Evolutionary conservation across 2,329 filamentous ascomycete species (phyloP), one percentile per base, ranked within the genome.

Genomic region (Trichoderma koningiopsis): DNA sequence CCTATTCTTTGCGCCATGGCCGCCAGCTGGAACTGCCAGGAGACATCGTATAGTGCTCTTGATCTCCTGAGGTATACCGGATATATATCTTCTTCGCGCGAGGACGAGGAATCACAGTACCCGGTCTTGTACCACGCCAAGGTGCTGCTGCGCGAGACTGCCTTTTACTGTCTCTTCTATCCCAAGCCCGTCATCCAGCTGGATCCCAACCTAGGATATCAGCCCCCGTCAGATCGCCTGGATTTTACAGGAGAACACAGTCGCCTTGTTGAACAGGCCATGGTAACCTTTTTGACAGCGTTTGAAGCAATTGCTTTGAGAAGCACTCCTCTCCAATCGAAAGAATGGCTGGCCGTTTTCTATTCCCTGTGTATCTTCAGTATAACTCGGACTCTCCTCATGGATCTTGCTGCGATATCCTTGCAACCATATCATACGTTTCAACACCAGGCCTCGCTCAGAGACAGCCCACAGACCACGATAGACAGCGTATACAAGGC

Each of bases 331-430:
- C 75, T 81, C 27, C 79, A 80, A 29, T 78, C 81, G 10, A 82
- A 81, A 71, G 80, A 80, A 67, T 87, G 85, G 83, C 75, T 87
- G 19, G 84, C 86, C 2, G 75, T 83, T 4, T 87, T 88, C 70
- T 79, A 86, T 61, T 84, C 87, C 14, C 76, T 89, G 22, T 88
- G 86, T 75, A 84, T 89, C n/a, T 87, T 89, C 73, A 88, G 86
- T 74, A 79, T 86, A 33, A 81, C 85, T 24, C 83, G 83, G 60
- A 85, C 85, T 0, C 80, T 89, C 1, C 77, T 88, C 5, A 78
- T 83, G 19, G 84, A 87, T 68, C 78, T 85, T 59, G 70, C 43
- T 65, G 72, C 40, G 63, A 73, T 47, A 67, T 68, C 24, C 59
- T 69, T 66, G 55, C 70, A 66, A 53, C 70, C 59, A 29, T 59